Conservation (phyloP, 2,329 filamentous ascomycete species). For the Thielaviopsis euricoi region DNA sequence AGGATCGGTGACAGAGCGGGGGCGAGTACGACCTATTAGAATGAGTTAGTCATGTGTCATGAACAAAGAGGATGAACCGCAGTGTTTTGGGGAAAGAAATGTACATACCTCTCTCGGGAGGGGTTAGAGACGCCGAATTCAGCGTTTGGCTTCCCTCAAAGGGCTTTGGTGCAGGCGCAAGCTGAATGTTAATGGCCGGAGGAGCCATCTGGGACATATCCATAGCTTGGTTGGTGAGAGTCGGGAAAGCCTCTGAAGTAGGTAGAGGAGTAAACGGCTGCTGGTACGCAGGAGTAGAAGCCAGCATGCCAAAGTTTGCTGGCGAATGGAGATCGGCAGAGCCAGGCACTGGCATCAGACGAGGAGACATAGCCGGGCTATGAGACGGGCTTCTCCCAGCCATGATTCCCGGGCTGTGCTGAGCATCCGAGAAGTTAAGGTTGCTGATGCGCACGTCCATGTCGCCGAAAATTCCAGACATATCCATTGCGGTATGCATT, state of each 20-base stretch:
- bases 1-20: constrained; percentile 42
- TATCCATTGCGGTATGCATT: constrained; percentile 59
- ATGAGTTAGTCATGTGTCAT: not conserved
- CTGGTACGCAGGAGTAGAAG: not conserved
- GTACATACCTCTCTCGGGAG: constrained; percentile 51
- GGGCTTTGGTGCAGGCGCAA: constrained; percentile 46
- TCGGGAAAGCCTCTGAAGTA: constrained; percentile 33
- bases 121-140: constrained; percentile 55
- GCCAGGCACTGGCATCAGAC: constrained; percentile 34
- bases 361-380: constrained; percentile 49
- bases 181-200: constrained; percentile 90
- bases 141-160: constrained; percentile 39
- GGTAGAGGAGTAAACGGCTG: constrained; percentile 4
- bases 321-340: constrained; percentile 7
- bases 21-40: constrained; percentile 30
- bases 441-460: constrained; percentile 42
- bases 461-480: constrained; percentile 27
- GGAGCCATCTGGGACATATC: constrained; percentile 70
- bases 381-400: constrained; percentile 70
- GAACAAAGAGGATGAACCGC: not conserved
- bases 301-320: constrained; percentile 2
- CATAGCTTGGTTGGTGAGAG: constrained; percentile 26
- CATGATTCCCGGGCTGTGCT: constrained; percentile 40
- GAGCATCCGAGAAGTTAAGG: constrained; percentile 62
- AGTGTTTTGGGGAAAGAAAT: not conserved